These are phyloP conservation scores for Pilatotrama ljubarskyi DNA, from an alignment of 768 basidiomycete genomes.

Conservation along the genomic window DNA sequence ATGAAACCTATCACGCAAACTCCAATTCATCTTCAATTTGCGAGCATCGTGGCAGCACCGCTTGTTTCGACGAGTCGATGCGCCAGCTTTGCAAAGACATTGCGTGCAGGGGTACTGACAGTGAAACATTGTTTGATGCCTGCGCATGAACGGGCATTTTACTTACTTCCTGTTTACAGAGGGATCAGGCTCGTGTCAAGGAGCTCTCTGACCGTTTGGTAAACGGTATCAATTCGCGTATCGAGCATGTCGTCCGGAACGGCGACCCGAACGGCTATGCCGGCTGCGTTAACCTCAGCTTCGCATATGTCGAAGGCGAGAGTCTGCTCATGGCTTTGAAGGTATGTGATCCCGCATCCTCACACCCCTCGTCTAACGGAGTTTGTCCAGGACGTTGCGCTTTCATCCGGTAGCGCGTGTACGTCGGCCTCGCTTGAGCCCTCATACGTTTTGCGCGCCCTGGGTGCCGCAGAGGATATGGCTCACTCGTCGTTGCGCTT, in stretches of 20 bases:
- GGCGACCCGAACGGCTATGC: constrained; percentile 91
- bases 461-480: constrained; percentile 98
- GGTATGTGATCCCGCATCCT: constrained; percentile 53
- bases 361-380: background rate
- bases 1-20: constrained; percentile 34
- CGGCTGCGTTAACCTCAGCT: constrained; percentile 94
- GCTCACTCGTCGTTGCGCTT: constrained; percentile 97
- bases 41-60: constrained; percentile 30
- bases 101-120: constrained; percentile 95
- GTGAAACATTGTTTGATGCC: constrained; percentile 2
- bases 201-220: constrained; percentile 80
- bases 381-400: constrained; percentile 78
- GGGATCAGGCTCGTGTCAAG: constrained; percentile 76
- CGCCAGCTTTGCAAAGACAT: constrained; percentile 61
- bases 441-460: constrained; percentile 94
- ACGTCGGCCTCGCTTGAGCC: constrained; percentile 98
- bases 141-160: constrained; percentile 26
- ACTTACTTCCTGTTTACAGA: constrained; percentile 44
- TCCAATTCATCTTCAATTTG: constrained; percentile 12
- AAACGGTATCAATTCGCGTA: constrained; percentile 74
- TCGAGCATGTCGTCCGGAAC: constrained; percentile 92
- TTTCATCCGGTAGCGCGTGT: constrained; percentile 97
- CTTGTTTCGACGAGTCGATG: constrained; percentile 41
- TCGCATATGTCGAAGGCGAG: constrained; percentile 97
- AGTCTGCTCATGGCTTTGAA: constrained; percentile 97